phyloP scores from a whole-genome alignment of 2,329 filamentous ascomycete species.

The Fusarium tanahbumbuense region DNA sequence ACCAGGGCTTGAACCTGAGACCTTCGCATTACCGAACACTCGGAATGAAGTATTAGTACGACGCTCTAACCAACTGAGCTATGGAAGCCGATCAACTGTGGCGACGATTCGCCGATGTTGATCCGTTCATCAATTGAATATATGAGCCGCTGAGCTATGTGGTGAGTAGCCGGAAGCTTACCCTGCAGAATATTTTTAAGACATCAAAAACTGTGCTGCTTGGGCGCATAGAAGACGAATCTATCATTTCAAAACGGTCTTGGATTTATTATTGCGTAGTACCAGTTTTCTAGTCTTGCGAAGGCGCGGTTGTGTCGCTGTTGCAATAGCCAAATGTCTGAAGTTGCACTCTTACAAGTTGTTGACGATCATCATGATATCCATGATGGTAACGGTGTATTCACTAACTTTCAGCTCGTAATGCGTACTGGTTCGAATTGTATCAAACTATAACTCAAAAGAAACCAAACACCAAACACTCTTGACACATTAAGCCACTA shows the following conservation, averaged over 20 bases:
- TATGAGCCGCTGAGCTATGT: fast-evolving
- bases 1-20: slow-evolving; percentile 48
- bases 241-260: background rate
- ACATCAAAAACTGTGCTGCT: background rate
- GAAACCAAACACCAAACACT: background rate
- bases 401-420: fast-evolving
- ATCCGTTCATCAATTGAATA: fast-evolving
- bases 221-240: background rate
- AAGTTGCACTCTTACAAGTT: fast-evolving
- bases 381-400: background rate
- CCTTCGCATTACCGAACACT: slow-evolving; percentile 45
- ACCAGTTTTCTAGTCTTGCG: background rate
- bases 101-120: slow-evolving; percentile 8
- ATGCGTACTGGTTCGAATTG: fast-evolving
- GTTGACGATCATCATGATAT: fast-evolving
- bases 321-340: background rate
- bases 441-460: background rate
- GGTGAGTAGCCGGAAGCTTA: background rate
- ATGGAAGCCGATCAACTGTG: slow-evolving; percentile 43
- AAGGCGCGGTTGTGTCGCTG: background rate
- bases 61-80: slow-evolving; percentile 49
- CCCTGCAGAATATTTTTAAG: background rate
- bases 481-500: background rate
- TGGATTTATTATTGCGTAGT: background rate
- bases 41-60: slow-evolving; percentile 44